Evolutionary conservation across 768 basidiomycete genomes (phyloP).

Genomic region (Leucogyrophana mollusca): DNA sequence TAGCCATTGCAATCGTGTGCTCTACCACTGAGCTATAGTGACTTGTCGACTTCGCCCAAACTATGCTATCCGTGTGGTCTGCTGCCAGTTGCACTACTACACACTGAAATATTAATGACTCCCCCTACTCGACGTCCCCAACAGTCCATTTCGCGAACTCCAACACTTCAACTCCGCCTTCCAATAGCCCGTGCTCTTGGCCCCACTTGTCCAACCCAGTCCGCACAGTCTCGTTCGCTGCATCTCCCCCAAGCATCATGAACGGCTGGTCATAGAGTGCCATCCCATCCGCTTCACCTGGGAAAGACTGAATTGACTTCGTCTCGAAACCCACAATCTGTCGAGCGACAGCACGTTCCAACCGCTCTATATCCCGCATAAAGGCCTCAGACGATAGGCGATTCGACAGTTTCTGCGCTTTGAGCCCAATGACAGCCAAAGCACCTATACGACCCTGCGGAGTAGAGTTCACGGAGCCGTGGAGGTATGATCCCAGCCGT

Average conservation of each 20-base stretch:
- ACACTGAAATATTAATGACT: neutral
- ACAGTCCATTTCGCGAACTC: conserved; percentile 69
- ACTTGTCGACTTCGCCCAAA: conserved; percentile 1
- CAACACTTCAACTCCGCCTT: conserved; percentile 32
- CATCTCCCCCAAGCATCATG: conserved; percentile 66
- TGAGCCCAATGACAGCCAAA: conserved; percentile 54
- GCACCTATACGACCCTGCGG: conserved; percentile 61
- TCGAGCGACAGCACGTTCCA: conserved; percentile 77
- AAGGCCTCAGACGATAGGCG: conserved; percentile 49
- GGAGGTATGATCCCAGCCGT: conserved; percentile 57
- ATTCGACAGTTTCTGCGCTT: conserved; percentile 44
- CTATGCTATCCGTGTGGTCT: neutral
- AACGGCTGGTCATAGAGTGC: conserved; percentile 74
- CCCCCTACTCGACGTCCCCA: conserved; percentile 36
- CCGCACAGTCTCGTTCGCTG: conserved; percentile 31
- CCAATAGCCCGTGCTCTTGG: conserved; percentile 42
- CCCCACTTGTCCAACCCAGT: conserved; percentile 53
- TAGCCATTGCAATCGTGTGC: conserved; percentile 50
- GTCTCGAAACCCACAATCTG: conserved; percentile 87
- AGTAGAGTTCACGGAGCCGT: conserved; percentile 48
- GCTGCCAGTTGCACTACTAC: too few relatives aligned
- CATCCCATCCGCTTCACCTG: conserved; percentile 38
- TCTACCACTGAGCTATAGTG: conserved; percentile 50
- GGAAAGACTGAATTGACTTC: conserved; percentile 37
- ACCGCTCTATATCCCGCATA: conserved; percentile 51